Evolutionary conservation across 1,284 basidiomycete species (phyloP).

Genomic region (Vanrija sp.): DNA sequence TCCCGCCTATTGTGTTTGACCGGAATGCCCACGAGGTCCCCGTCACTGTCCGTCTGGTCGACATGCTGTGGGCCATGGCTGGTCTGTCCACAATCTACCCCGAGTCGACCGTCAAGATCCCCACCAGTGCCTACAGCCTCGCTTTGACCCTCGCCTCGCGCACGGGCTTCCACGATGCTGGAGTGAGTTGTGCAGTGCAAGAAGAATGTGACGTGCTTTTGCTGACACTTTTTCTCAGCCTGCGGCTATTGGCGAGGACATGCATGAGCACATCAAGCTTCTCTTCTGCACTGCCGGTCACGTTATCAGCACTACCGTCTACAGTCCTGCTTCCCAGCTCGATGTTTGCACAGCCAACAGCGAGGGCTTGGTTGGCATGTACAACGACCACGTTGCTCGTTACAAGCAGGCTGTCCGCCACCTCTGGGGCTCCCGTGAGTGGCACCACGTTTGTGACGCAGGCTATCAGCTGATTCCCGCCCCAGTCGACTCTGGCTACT

Average conservation of each 20-base stretch:
- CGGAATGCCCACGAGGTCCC: slow-evolving; percentile 40
- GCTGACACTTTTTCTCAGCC: neutral
- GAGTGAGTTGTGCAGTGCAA: slow-evolving; percentile 5
- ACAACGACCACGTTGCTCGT: slow-evolving; percentile 34
- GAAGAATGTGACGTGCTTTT: neutral
- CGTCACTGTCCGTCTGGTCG: slow-evolving; percentile 34
- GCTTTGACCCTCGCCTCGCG: slow-evolving; percentile 31
- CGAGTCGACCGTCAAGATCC: slow-evolving; percentile 34
- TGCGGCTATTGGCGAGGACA: slow-evolving; percentile 38
- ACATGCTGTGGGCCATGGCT: slow-evolving; percentile 42
- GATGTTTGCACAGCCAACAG: slow-evolving; percentile 34
- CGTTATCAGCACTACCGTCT: slow-evolving; percentile 37
- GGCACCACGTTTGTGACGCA: neutral
- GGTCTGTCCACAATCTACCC: slow-evolving; percentile 40
- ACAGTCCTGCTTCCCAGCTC: slow-evolving; percentile 41
- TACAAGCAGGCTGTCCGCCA: slow-evolving; percentile 42
- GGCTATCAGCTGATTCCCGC: neutral
- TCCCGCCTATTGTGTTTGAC: slow-evolving; percentile 41
- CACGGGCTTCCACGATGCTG: slow-evolving; percentile 43
- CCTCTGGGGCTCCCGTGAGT: slow-evolving; percentile 30
- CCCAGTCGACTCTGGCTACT: slow-evolving; percentile 33
- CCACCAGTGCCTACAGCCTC: slow-evolving; percentile 39
- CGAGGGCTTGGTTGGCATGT: slow-evolving; percentile 23
- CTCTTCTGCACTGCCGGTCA: slow-evolving; percentile 39
- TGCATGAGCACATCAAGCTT: slow-evolving; percentile 44